A percentile compares a stretch with the other conserved stretches of the same genome.
These are phyloP conservation scores for Periconia sp. DNA, from an alignment of 2,329 filamentous ascomycete species.

Conservation along the genomic window DNA sequence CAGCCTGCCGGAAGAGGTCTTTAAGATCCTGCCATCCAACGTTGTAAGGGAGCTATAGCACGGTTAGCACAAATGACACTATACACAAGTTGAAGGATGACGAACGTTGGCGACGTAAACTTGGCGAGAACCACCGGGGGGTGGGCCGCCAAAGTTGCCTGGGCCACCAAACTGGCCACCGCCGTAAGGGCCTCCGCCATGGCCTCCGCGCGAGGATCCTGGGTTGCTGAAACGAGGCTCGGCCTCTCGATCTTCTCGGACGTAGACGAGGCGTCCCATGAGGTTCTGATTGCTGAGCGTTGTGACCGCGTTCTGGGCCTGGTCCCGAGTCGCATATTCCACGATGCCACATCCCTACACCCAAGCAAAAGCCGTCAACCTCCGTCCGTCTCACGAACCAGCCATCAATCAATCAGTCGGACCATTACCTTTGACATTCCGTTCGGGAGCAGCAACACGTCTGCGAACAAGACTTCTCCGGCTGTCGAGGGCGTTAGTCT, in stretches of 20 bases:
- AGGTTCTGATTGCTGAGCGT: slow-evolving; percentile 99
- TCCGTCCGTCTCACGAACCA: slow-evolving; percentile 79
- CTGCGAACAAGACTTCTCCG: slow-evolving; percentile 98
- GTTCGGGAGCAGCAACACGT: slow-evolving; percentile 99
- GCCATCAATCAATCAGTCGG: slow-evolving; percentile 59
- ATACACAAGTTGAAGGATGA: slow-evolving; percentile 47
- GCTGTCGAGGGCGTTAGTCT: slow-evolving; percentile 60
- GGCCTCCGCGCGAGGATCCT: slow-evolving; percentile 55
- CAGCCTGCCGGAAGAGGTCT: slow-evolving; percentile 93
- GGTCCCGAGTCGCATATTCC: slow-evolving; percentile 99
- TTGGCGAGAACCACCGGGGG: slow-evolving; percentile 72
- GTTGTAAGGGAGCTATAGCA: slow-evolving; percentile 83
- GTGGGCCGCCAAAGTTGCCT: slow-evolving; percentile 51
- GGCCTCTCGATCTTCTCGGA: slow-evolving; percentile 97
- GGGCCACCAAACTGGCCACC: slow-evolving; percentile 43
- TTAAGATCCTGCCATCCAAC: slow-evolving; percentile 99
- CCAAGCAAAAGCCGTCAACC: slow-evolving; percentile 93
- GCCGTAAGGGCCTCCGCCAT: slow-evolving; percentile 36
- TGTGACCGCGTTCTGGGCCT: slow-evolving; percentile 96
- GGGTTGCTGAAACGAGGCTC: slow-evolving; percentile 93
- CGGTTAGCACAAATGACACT: slow-evolving; percentile 15
- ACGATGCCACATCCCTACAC: slow-evolving; percentile 99
- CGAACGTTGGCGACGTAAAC: slow-evolving; percentile 98
- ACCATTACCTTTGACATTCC: slow-evolving; percentile 99
- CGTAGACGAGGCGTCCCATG: slow-evolving; percentile 97